phyloP scores from a whole-genome alignment of 257 asterid species.

The Penstemon newberryi region DNA sequence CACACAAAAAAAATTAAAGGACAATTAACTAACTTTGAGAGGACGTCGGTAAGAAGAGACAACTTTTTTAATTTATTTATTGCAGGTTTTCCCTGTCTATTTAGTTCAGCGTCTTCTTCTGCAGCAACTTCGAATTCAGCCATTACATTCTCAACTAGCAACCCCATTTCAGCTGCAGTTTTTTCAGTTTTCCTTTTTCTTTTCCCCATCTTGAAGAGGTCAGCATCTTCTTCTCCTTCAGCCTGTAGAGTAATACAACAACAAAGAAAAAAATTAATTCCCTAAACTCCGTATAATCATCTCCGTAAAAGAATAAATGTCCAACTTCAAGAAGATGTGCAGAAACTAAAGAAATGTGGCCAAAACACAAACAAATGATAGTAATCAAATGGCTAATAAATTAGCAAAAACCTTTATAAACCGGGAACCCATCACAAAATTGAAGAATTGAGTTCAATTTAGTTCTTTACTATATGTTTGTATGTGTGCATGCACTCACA shows the following conservation, averaged over 20 bases:
- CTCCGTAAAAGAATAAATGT: not conserved
- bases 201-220: slow-evolving; percentile 75
- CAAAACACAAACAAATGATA: too few relatives aligned
- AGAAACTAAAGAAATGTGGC: not conserved
- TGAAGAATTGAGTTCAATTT: not conserved
- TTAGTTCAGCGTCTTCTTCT: slow-evolving; percentile 88
- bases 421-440: slow-evolving; percentile 19
- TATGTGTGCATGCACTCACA: too few relatives aligned
- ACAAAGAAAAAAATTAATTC: slow-evolving; percentile 11
- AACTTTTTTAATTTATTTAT: slow-evolving; percentile 81
- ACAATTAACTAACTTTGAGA: slow-evolving; percentile 63
- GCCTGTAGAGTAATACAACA: slow-evolving; percentile 51
- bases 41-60: slow-evolving; percentile 84
- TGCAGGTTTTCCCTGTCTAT: slow-evolving; percentile 82
- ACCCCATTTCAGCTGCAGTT: slow-evolving; percentile 85
- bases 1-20: slow-evolving; percentile 16
- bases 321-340: not conserved
- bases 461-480: not conserved
- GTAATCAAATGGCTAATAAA: not conserved
- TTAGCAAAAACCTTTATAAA: not conserved
- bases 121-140: slow-evolving; percentile 95
- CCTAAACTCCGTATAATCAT: not conserved
- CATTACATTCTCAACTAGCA: slow-evolving; percentile 85
- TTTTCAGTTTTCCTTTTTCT: slow-evolving; percentile 83
- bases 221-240: slow-evolving; percentile 88